A percentile compares a stretch with the other conserved stretches of the same genome.
Conservation (phyloP, 2,329 filamentous ascomycete genomes). For the Pseudogymnoascus sp. region DNA sequence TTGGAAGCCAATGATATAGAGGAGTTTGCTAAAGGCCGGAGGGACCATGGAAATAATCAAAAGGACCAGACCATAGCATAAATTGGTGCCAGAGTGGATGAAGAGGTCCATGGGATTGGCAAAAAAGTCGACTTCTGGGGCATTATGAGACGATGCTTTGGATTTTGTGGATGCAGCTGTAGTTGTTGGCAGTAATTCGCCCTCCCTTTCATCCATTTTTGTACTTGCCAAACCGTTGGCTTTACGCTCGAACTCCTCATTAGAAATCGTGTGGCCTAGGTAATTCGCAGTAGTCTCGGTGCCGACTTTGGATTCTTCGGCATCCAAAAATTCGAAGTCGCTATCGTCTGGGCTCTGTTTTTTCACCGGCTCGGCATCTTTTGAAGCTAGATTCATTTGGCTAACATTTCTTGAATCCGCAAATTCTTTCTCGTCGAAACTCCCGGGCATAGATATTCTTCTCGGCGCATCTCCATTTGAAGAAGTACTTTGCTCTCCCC, state of each 20-base stretch:
- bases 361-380: not conserved
- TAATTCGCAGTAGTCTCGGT: slow-evolving; percentile 33
- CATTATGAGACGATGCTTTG: slow-evolving; percentile 32
- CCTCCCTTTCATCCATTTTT: not conserved
- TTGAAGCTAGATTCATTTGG: not conserved
- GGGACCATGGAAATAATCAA: slow-evolving; percentile 89
- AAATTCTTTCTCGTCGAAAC: slow-evolving; percentile 28
- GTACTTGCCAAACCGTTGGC: not conserved
- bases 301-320: slow-evolving; percentile 40
- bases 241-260: slow-evolving; percentile 12
- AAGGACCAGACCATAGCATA: slow-evolving; percentile 82
- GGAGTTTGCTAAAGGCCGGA: slow-evolving; percentile 76
- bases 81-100: slow-evolving; percentile 77
- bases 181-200: not conserved
- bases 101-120: slow-evolving; percentile 75
- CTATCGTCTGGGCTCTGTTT: slow-evolving; percentile 28
- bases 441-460: slow-evolving; percentile 29
- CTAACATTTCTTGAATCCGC: not conserved
- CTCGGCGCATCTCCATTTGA: not conserved
- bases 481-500: not conserved
- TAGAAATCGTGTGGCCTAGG: slow-evolving; percentile 48
- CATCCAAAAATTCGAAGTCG: slow-evolving; percentile 49
- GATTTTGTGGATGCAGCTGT: slow-evolving; percentile 15
- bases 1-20: slow-evolving; percentile 83
- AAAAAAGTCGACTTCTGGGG: slow-evolving; percentile 55